Evolutionary conservation across 192 early-diverging fungal species (phyloP).

Genomic region (Coemansia sp.): DNA sequence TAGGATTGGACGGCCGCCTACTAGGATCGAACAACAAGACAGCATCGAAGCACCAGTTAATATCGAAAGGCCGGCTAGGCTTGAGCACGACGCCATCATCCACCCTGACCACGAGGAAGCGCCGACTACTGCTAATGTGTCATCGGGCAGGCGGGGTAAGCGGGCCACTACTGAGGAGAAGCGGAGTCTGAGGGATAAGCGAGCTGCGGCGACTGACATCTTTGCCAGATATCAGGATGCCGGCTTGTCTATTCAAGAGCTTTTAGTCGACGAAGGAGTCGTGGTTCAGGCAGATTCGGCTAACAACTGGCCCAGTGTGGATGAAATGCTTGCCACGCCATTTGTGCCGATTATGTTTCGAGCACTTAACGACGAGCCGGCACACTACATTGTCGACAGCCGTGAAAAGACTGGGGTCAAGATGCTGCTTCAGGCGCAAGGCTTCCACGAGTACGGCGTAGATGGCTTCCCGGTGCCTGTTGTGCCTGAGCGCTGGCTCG

Average conservation of each 20-base stretch:
- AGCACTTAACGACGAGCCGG: background rate
- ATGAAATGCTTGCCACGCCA: background rate
- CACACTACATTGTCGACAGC: background rate
- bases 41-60: background rate
- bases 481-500: constrained; percentile 22
- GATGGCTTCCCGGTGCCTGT: constrained; percentile 29
- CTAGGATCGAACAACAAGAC: fast-evolving
- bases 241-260: background rate
- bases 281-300: background rate
- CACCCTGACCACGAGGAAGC: background rate
- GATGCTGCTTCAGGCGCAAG: background rate
- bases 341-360: constrained; percentile 22
- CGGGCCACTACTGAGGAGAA: background rate
- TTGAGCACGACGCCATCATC: background rate
- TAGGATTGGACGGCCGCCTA: background rate
- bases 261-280: background rate
- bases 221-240: background rate
- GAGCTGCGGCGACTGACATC: background rate
- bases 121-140: background rate
- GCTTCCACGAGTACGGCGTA: constrained; percentile 15
- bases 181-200: background rate
- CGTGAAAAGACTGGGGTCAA: background rate
- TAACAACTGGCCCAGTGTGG: background rate
- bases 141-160: background rate
- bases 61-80: background rate